A percentile compares a stretch with the other conserved stretches of the same genome.
Evolutionary conservation across 345 rosid species (phyloP).

Genomic region (Xanthoceras sorbifolium): DNA sequence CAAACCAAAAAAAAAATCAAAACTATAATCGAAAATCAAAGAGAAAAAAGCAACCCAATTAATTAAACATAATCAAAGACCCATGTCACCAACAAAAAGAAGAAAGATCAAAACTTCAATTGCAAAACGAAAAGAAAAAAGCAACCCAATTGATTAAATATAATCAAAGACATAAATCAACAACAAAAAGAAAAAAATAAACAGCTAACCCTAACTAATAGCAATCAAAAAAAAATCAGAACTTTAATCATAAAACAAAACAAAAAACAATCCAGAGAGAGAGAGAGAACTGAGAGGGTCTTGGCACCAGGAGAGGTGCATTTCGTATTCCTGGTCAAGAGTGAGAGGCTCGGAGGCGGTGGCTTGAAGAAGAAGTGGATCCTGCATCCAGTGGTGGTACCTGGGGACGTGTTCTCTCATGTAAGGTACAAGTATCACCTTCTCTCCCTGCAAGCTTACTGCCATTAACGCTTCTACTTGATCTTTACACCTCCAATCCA

Average conservation of each 20-base stretch:
- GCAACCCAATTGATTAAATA: background rate
- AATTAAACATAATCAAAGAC: background rate
- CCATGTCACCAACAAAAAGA: background rate
- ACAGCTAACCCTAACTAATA: background rate
- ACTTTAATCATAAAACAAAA: background rate
- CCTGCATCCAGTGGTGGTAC: slow-evolving; percentile 94
- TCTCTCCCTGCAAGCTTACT: slow-evolving; percentile 77
- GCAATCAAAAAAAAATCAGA: background rate
- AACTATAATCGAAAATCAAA: background rate
- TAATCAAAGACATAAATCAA: background rate
- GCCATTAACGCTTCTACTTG: slow-evolving; percentile 28
- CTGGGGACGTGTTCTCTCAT: slow-evolving; percentile 76
- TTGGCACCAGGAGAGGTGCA: slow-evolving; percentile 89
- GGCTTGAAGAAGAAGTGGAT: slow-evolving; percentile 73
- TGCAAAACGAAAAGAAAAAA: background rate
- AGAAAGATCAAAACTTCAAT: background rate
- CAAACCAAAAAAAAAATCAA: background rate
- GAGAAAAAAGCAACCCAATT: slow-evolving; percentile 2
- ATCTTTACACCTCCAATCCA: background rate
- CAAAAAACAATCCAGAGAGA: background rate
- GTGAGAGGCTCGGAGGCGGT: slow-evolving; percentile 91
- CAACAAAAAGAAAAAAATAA: background rate
- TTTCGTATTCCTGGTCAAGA: slow-evolving; percentile 73
- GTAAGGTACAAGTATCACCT: slow-evolving; percentile 78
- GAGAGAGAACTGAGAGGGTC: slow-evolving; percentile 70